Evolutionary conservation across 75 land plant genomes (phyloP), one percentile per base, ranked within the genome.

Genomic region (Sequoia sempervirens): DNA sequence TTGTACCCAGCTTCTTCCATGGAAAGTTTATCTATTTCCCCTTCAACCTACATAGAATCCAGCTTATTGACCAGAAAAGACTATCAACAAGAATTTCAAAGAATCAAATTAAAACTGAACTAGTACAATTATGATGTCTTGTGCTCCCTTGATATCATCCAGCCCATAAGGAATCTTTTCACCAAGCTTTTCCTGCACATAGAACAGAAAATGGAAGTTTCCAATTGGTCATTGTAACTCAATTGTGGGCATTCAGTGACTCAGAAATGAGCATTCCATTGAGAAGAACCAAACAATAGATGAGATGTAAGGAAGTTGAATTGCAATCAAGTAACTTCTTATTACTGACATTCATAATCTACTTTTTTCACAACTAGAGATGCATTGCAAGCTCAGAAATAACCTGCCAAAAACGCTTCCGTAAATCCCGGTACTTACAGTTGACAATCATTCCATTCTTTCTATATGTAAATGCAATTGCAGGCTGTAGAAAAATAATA

Each of bases 1-100:
- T 70, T 80, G 68, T 88, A 90, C 13, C 99, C 99, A 80, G 98
- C 96, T 87, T 98, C 99, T 78, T 94, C 96, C 93, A 98, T 91
- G 50, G 99, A 85, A 85, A 98, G 99, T 86, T 98, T 98, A 86
- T 98, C 99, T 20, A 98, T 94, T 88, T 98, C 99, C 70, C 99
- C 99, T 81, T 98, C 99, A 89, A 96, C 98, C 98, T 96, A 76
- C 37, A 78, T 37, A 4, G 2, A 41, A 79, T 34, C 36, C 11
- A 28, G 68, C 13, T 40, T 36, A 54, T 36, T 37, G 5, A 70
- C 74, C 69, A 74, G 43, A 54, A 37, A 32, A 30, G 32, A 15
- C 10, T 20, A 78, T 84, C 56, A 34, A 53, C 56, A 74, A 34
- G 26, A 86, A 75, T 18, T 84, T 32, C 32, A 32, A 81, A 52